Percentiles rank a stretch among this genome's conserved stretches.
Evolutionary conservation across 768 basidiomycete genomes (phyloP).

Genomic region (Obba rivulosa): DNA sequence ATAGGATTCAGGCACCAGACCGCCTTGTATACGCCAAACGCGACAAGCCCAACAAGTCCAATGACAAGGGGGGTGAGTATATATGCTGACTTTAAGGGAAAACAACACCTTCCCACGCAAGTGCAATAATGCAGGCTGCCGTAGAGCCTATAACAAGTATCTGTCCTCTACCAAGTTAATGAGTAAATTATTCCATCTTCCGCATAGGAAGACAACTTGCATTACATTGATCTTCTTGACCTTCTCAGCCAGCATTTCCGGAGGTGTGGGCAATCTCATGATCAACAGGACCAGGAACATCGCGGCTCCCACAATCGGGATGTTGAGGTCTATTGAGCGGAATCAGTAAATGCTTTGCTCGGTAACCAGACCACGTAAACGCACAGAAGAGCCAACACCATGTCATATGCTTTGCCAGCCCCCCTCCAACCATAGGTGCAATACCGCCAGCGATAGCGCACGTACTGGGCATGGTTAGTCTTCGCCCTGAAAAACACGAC

Average conservation of each 20-base stretch:
- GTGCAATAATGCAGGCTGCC: constrained; percentile 12
- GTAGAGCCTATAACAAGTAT: constrained; percentile 18
- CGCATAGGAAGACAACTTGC: constrained; percentile 5
- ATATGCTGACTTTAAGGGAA: constrained; percentile 29
- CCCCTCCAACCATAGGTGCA: constrained; percentile 25
- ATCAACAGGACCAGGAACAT: neutral
- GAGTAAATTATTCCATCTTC: too few species aligned
- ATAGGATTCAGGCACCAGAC: constrained; percentile 16
- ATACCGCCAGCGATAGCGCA: constrained; percentile 24
- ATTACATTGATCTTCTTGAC: constrained; percentile 21
- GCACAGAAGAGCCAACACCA: constrained; percentile 17
- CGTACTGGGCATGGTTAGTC: constrained; percentile 8
- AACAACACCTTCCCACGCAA: constrained; percentile 31
- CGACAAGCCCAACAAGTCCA: constrained; percentile 26
- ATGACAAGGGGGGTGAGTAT: constrained; percentile 31
- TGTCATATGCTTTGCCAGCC: constrained; percentile 13
- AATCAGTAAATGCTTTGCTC: too few species aligned
- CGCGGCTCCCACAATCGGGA: constrained; percentile 4
- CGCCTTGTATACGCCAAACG: constrained; percentile 28
- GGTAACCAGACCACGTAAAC: neutral
- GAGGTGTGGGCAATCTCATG: constrained; percentile 13
- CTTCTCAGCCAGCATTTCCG: constrained; percentile 12
- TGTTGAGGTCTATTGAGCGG: constrained; percentile 3
- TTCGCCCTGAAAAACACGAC: neutral
- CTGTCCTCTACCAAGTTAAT: constrained; percentile 15